Evolutionary conservation across 805 yeast genomes (phyloP).

Genomic region (Monosporozyma aquatica): DNA sequence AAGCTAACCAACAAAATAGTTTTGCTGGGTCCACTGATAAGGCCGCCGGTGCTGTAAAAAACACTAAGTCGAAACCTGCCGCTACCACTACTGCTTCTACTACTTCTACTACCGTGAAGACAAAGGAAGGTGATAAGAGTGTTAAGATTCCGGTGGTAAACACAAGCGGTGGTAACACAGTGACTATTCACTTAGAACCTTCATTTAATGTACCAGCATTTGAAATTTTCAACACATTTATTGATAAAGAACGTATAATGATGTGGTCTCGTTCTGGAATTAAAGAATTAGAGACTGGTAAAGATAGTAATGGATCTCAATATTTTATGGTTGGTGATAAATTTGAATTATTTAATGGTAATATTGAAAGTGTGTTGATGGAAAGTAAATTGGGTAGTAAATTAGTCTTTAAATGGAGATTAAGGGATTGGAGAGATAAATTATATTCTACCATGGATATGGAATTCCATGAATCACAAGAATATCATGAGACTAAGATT

Average conservation of each 20-base stretch:
- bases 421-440: constrained; percentile 80
- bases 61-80: neutral
- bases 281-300: constrained; percentile 8
- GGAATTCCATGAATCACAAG: constrained; percentile 52
- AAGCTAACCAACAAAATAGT: constrained; percentile 36
- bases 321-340: constrained; percentile 42
- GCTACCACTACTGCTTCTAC: neutral
- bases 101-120: constrained; percentile 5
- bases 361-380: constrained; percentile 61
- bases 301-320: constrained; percentile 45
- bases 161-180: constrained; percentile 46
- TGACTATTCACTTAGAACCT: constrained; percentile 68
- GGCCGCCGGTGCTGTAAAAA: neutral
- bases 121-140: no score
- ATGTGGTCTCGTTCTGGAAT: constrained; percentile 78
- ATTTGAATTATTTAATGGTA: constrained; percentile 79
- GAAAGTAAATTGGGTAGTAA: constrained; percentile 38
- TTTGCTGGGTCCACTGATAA: no score
- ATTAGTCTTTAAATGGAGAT: constrained; percentile 76
- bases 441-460: constrained; percentile 66
- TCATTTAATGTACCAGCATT: constrained; percentile 81
- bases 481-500: constrained; percentile 75
- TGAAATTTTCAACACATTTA: constrained; percentile 68
- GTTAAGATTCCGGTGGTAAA: neutral
- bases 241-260: constrained; percentile 69